A percentile compares a stretch with the other conserved stretches of the same genome.
These are phyloP conservation scores for Coemansia sp. DNA, from an alignment of 192 early-diverging fungal genomes.

Conservation along the genomic window DNA sequence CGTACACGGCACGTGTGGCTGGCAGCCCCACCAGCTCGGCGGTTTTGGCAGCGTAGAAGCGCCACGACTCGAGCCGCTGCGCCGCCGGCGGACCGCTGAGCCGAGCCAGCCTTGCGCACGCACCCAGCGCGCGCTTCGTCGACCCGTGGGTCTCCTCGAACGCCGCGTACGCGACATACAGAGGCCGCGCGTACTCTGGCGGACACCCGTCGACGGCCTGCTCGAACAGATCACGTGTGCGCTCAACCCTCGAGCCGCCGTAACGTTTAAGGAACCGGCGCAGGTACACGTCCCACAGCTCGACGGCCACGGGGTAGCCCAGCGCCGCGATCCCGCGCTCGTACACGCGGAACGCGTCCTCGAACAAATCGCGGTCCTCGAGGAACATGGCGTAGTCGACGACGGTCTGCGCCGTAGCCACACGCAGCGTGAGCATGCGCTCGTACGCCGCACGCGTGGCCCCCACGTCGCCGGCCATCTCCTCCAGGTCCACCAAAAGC, in stretches of 20 bases:
- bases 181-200: constrained; percentile 74
- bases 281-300: constrained; percentile 97
- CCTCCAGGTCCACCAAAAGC: constrained; percentile 92
- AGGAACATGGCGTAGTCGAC: constrained; percentile 92
- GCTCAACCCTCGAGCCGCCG: constrained; percentile 82
- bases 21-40: constrained; percentile 83
- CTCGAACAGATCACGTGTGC: constrained; percentile 93
- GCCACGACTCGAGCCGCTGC: constrained; percentile 79
- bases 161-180: constrained; percentile 89
- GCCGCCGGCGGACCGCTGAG: constrained; percentile 13
- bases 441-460: constrained; percentile 85
- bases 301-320: constrained; percentile 94
- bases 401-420: constrained; percentile 94
- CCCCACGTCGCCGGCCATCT: constrained; percentile 80
- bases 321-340: constrained; percentile 96
- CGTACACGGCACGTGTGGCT: constrained; percentile 86
- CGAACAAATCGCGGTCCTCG: constrained; percentile 86
- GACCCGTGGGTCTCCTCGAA: constrained; percentile 91
- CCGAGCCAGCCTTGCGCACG: constrained; percentile 83
- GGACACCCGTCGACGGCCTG: constrained; percentile 87
- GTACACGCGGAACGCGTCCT: constrained; percentile 94
- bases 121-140: constrained; percentile 86
- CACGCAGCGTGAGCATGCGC: constrained; percentile 85
- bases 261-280: constrained; percentile 81
- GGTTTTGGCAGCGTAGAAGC: constrained; percentile 88